Evolutionary conservation across 257 asterid genomes (phyloP).

Genomic region (Fraxinus quadrangulata): DNA sequence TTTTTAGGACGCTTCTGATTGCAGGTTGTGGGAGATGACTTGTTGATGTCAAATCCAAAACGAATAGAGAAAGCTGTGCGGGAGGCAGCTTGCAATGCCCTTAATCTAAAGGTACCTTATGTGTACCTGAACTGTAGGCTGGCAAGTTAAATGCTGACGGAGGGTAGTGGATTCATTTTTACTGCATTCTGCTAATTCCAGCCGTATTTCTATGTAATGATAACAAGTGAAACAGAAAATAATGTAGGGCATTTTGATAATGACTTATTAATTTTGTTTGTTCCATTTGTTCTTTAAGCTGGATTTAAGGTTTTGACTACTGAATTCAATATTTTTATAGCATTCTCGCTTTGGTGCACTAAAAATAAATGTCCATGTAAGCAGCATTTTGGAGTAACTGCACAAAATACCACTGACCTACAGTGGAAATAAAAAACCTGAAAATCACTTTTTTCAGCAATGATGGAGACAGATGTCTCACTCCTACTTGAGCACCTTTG

Average conservation of each 20-base stretch:
- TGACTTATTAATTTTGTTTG: background rate
- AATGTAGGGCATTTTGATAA: background rate
- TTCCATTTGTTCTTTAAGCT: background rate
- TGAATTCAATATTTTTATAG: slow-evolving; percentile 18
- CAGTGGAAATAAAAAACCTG: background rate
- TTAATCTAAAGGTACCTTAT: slow-evolving; percentile 74
- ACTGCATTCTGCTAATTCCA: background rate
- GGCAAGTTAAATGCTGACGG: slow-evolving; percentile 4
- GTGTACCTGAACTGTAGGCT: slow-evolving; percentile 21
- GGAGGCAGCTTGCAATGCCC: slow-evolving; percentile 87
- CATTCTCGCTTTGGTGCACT: slow-evolving; percentile 1
- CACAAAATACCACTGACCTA: slow-evolving; percentile 16
- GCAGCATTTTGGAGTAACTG: slow-evolving; percentile 16
- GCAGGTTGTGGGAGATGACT: slow-evolving; percentile 93
- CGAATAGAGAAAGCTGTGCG: slow-evolving; percentile 86
- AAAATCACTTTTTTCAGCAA: background rate
- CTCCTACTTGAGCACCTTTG: slow-evolving; percentile 11
- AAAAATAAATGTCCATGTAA: background rate
- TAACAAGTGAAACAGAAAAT: slow-evolving; percentile 5
- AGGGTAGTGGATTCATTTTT: slow-evolving; percentile 10
- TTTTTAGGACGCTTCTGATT: slow-evolving; percentile 20
- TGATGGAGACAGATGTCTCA: background rate
- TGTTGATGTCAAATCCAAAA: slow-evolving; percentile 86
- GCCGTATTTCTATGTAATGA: slow-evolving; percentile 4
- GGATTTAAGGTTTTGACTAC: slow-evolving; percentile 9